Evolutionary conservation across 1,139 yeast genomes (phyloP).

Genomic region (Candida tropicalis): DNA sequence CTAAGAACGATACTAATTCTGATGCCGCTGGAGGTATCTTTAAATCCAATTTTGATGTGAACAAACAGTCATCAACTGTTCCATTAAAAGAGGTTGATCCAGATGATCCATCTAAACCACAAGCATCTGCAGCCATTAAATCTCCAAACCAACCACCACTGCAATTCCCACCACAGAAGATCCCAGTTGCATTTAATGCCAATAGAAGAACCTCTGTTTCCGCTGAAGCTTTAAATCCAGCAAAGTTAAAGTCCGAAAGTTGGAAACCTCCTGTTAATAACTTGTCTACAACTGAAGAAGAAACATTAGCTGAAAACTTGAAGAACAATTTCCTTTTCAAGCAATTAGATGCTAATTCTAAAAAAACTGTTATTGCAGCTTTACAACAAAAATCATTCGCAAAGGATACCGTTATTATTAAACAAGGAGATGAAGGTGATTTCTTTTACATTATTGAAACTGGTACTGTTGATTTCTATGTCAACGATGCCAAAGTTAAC

Average conservation of each 20-base stretch:
- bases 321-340: conserved; percentile 81
- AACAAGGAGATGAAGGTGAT: conserved; percentile 97
- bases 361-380: conserved; percentile 79
- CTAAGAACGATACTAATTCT: conserved; percentile 14
- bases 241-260: conserved; percentile 54
- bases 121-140: conserved; percentile 6
- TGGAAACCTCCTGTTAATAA: conserved; percentile 78
- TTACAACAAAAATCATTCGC: conserved; percentile 69
- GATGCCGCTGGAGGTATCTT: conserved; percentile 29
- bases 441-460: conserved; percentile 85
- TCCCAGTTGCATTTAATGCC: conserved; percentile 69
- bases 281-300: conserved; percentile 64
- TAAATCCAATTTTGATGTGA: conserved; percentile 49
- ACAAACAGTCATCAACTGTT: conserved; percentile 24
- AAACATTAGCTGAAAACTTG: conserved; percentile 69
- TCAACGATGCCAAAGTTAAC: conserved; percentile 72
- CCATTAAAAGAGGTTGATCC: conserved; percentile 19
- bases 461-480: conserved; percentile 82
- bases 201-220: conserved; percentile 86
- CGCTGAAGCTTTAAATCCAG: conserved; percentile 73
- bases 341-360: conserved; percentile 73
- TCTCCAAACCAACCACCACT: conserved; percentile 15
- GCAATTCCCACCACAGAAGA: conserved; percentile 23
- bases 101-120: conserved; percentile 16
- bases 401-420: conserved; percentile 69